These are phyloP conservation scores for Lactifluus hygrophoroides DNA, from an alignment of 768 basidiomycete species.

Conservation along the genomic window DNA sequence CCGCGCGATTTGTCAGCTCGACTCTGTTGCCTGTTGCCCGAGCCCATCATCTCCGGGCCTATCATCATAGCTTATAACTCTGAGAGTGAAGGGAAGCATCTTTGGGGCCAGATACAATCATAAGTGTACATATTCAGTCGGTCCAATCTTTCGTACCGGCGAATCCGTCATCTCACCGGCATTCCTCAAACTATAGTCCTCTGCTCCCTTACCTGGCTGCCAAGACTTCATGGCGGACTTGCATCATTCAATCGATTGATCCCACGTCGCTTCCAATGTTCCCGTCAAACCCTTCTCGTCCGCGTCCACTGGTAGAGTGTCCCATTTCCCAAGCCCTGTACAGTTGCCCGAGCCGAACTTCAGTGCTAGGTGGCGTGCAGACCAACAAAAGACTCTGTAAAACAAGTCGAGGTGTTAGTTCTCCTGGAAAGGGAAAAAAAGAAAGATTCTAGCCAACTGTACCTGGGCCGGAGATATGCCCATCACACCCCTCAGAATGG, in stretches of 20 bases:
- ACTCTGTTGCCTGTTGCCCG: too few relatives aligned
- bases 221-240: neutral
- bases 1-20: too few relatives aligned
- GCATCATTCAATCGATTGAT: conserved; percentile 3
- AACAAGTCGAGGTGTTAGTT: neutral
- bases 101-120: too few relatives aligned
- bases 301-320: neutral
- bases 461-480: conserved; percentile 73
- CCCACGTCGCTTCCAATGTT: conserved; percentile 11
- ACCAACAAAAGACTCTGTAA: conserved; percentile 52
- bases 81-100: too few relatives aligned
- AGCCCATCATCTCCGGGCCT: too few relatives aligned
- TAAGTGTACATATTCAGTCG: too few relatives aligned
- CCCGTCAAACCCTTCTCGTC: neutral
- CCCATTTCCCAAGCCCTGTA: conserved; percentile 1
- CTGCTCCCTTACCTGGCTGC: neutral
- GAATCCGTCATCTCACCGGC: neutral
- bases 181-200: conserved; percentile 13
- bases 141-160: too few relatives aligned
- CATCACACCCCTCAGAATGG: conserved; percentile 47
- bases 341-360: conserved; percentile 9
- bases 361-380: conserved; percentile 54
- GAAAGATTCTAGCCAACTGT: too few relatives aligned
- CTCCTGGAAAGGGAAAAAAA: too few relatives aligned
- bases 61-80: too few relatives aligned